Percentiles rank a stretch among this genome's conserved stretches.
Evolutionary conservation across 2,329 filamentous ascomycete genomes (phyloP).

Genomic region (Penicillium sp.): DNA sequence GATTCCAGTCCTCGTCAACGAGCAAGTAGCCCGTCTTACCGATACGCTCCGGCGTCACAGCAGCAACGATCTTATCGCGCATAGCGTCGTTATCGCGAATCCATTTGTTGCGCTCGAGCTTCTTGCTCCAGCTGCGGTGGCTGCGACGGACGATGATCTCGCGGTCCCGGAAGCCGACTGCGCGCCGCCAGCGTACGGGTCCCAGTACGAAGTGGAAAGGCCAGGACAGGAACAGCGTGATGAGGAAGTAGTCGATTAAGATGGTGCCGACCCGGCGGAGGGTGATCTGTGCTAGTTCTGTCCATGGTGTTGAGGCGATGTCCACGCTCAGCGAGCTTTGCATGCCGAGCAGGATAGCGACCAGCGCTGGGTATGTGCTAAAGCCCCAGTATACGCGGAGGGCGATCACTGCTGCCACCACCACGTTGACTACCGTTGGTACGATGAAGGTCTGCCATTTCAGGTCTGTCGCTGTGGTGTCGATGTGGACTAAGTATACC

Average conservation of each 20-base stretch:
- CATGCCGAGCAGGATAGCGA: slow-evolving; percentile 66
- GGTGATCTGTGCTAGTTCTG: slow-evolving; percentile 59
- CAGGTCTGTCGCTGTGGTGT: slow-evolving; percentile 66
- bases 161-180: slow-evolving; percentile 71
- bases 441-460: slow-evolving; percentile 84
- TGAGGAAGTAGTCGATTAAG: slow-evolving; percentile 70
- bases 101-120: slow-evolving; percentile 53
- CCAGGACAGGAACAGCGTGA: slow-evolving; percentile 71
- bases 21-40: slow-evolving; percentile 85
- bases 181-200: slow-evolving; percentile 72
- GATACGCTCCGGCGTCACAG: slow-evolving; percentile 67
- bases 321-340: slow-evolving; percentile 68
- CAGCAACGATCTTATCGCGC: slow-evolving; percentile 62
- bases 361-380: slow-evolving; percentile 71
- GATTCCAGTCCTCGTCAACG: slow-evolving; percentile 81
- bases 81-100: slow-evolving; percentile 56
- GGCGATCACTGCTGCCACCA: slow-evolving; percentile 64
- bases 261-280: slow-evolving; percentile 65
- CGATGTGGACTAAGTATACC: slow-evolving; percentile 84
- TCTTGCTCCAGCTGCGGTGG: slow-evolving; percentile 66
- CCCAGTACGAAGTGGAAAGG: slow-evolving; percentile 69
- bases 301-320: slow-evolving; percentile 57
- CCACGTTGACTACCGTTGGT: slow-evolving; percentile 73
- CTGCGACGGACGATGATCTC: slow-evolving; percentile 83
- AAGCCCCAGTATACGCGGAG: slow-evolving; percentile 69